phyloP scores from a whole-genome alignment of 257 asterid species.

The Scutellaria minor region DNA sequence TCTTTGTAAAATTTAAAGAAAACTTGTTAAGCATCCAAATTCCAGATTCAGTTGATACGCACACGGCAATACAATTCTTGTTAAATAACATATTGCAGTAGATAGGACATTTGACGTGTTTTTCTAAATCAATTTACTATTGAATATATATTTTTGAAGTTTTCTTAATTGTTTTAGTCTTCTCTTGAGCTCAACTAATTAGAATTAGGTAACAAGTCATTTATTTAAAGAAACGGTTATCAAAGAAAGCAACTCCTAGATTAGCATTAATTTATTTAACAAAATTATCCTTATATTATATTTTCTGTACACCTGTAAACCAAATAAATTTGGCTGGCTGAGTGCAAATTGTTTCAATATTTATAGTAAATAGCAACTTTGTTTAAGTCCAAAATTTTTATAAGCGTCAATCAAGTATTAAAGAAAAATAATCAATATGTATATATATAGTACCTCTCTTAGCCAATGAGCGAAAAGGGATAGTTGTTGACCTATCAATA shows the following conservation, averaged over 20 bases:
- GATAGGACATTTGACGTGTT: slow-evolving; percentile 5
- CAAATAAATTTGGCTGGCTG: slow-evolving; percentile 3
- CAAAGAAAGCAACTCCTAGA: slow-evolving; percentile 25
- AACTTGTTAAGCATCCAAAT: not conserved
- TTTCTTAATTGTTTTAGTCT: slow-evolving; percentile 35
- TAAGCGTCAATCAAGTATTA: slow-evolving; percentile 1
- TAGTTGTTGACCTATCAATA: slow-evolving; percentile 36
- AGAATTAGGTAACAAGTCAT: slow-evolving; percentile 36
- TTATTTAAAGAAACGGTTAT: slow-evolving; percentile 27
- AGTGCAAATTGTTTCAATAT: not conserved
- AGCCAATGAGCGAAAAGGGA: slow-evolving; percentile 19
- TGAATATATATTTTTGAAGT: not conserved
- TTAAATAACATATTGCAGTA: slow-evolving; percentile 13
- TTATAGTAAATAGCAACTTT: not conserved
- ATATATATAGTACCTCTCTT: not conserved
- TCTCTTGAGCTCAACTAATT: slow-evolving; percentile 35
- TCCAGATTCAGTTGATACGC: not conserved
- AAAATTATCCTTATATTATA: slow-evolving; percentile 2
- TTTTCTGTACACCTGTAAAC: slow-evolving; percentile 11
- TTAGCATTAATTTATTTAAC: slow-evolving; percentile 2
- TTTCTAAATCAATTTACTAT: slow-evolving; percentile 1
- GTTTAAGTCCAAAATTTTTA: not conserved
- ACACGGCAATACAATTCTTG: slow-evolving; percentile 25
- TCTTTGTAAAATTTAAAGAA: not conserved
- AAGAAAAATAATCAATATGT: not conserved